phyloP scores from a whole-genome alignment of 2,329 filamentous ascomycete species.

The Colletotrichum chrysophilum region DNA sequence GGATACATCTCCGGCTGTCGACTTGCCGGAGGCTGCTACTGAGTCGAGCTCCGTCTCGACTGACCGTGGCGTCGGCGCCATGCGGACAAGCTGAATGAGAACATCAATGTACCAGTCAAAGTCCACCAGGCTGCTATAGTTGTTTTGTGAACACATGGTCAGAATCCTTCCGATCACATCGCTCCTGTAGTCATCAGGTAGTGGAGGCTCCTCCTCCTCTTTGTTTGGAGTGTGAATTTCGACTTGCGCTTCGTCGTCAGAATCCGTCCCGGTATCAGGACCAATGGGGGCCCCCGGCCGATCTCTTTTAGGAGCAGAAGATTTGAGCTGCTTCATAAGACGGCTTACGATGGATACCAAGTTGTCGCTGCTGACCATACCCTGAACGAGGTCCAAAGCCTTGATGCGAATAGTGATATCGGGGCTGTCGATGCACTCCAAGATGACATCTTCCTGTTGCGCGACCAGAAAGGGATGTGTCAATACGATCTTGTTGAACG shows the following conservation, averaged over 20 bases:
- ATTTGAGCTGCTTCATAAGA: constrained; percentile 84
- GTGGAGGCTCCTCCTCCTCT: constrained; percentile 55
- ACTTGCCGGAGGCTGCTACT: constrained; percentile 28
- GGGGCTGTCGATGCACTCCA: constrained; percentile 93
- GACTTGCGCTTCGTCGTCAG: constrained; percentile 57
- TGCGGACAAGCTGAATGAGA: constrained; percentile 81
- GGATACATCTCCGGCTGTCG: constrained; percentile 56
- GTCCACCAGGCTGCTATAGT: constrained; percentile 83
- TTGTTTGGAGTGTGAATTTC: constrained; percentile 38
- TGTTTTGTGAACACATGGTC: constrained; percentile 87
- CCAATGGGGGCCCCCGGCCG: constrained; percentile 51
- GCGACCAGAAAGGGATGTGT: constrained; percentile 90
- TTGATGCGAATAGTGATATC: constrained; percentile 96
- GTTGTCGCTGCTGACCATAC: constrained; percentile 91
- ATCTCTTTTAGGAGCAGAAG: constrained; percentile 59
- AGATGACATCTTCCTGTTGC: constrained; percentile 92
- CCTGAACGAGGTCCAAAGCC: constrained; percentile 87
- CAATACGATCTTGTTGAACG: constrained; percentile 91
- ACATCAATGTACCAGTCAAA: constrained; percentile 99
- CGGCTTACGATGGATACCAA: constrained; percentile 84
- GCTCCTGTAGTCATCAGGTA: constrained; percentile 85
- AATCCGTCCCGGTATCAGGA: constrained; percentile 44
- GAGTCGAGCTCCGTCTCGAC: constrained; percentile 41
- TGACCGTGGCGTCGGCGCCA: constrained; percentile 59
- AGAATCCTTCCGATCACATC: constrained; percentile 85